These are phyloP conservation scores for Skeletonema tropicum DNA, from an alignment of 108 stramenopile genomes.

Conservation along the genomic window DNA sequence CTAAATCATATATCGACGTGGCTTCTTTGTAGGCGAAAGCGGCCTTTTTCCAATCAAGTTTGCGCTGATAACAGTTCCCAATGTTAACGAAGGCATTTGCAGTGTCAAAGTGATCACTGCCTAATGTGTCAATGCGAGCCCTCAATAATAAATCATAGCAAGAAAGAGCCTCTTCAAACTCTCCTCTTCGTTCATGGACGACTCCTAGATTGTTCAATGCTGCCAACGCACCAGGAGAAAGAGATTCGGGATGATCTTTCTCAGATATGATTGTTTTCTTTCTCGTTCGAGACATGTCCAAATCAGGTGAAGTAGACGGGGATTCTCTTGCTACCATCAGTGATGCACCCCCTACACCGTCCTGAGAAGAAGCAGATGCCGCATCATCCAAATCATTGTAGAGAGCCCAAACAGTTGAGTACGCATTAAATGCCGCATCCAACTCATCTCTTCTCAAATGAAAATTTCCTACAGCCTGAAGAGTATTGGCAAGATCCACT, in stretches of 20 bases:
- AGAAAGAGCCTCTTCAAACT: slow-evolving; percentile 19
- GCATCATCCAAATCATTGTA: background rate
- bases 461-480: slow-evolving; percentile 36
- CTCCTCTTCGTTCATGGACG: slow-evolving; percentile 32
- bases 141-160: slow-evolving; percentile 22
- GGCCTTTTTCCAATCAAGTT: slow-evolving; percentile 21
- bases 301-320: no score
- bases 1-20: slow-evolving; percentile 9
- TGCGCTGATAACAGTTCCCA: slow-evolving; percentile 24
- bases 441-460: slow-evolving; percentile 42
- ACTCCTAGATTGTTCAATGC: slow-evolving; percentile 37
- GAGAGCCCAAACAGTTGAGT: slow-evolving; percentile 32
- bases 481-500: slow-evolving; percentile 20
- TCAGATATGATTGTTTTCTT: no score
- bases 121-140: background rate
- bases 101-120: slow-evolving; percentile 3
- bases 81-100: slow-evolving; percentile 29
- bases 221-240: slow-evolving; percentile 8
- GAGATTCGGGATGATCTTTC: no score
- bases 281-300: no score
- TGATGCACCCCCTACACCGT: no score
- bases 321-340: no score
- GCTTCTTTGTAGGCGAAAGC: slow-evolving; percentile 7
- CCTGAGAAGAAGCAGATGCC: no score
- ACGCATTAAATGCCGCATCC: slow-evolving; percentile 31